Evolutionary conservation across 305 asterid genomes (phyloP), one percentile per base, ranked within the genome.

Genomic region (Stenogyne calaminthoides): DNA sequence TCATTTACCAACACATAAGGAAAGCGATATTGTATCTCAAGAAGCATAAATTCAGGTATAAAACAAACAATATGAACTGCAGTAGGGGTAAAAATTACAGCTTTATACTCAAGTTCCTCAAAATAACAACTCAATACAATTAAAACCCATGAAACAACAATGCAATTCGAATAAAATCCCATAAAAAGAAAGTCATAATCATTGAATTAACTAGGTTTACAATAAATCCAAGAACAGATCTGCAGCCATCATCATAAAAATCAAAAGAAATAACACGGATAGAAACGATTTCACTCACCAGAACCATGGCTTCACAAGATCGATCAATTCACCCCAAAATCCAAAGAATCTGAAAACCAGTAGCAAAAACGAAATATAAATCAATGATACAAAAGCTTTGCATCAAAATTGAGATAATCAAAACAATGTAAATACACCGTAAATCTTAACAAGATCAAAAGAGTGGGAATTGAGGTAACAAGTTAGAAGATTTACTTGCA

Each of bases 301-400:
- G 87, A 83, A 91, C 85, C 96, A 91, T 91, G 83, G 84, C 78
- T 82, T 61, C 82, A 73, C 67, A 19, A 65, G 54, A 77, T 81
- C 75, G 69, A 74, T 63, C 66, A 29, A 32, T 20, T 59, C 71
- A 29, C 80, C 72, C 75, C 55, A n/a, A 46, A 64, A 76, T 70
- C 71, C 71, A 36, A 49, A 55, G 54, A 76, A 75, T 80, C 84
- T 80, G 81, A 66, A 73, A 80, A 57, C 60, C 58, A 70, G 14
- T 0, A 51, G 59, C 2, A 63, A 15, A 40, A 63, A 18, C 4
- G 7, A 56, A 37, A 69, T 27, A 25, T 52, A 10, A 4, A 22
- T 18, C 54, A 77, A 76, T 32, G 56, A 18, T 7, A 18, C 61
- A 4, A 57, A n/a, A n/a, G n/a, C 22, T 6, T 8, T 18, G 18